These are phyloP conservation scores for Colletotrichum zoysiae DNA, from an alignment of 2,329 filamentous ascomycete species.

Conservation along the genomic window DNA sequence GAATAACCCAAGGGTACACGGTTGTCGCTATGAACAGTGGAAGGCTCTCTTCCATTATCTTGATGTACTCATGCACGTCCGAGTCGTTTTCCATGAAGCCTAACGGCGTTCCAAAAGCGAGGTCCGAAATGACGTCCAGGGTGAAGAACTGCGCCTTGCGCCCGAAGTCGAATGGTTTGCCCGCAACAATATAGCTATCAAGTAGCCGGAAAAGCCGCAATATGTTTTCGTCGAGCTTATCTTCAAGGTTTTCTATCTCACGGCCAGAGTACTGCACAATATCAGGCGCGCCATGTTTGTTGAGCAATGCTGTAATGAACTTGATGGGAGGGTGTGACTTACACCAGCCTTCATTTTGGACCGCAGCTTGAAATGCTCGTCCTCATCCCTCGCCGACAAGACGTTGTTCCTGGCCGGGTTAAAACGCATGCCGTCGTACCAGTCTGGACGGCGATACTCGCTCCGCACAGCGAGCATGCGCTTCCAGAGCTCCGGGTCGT, in stretches of 20 bases:
- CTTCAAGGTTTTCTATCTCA: constrained; percentile 63
- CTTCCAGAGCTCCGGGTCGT: constrained; percentile 47
- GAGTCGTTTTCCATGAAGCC: constrained; percentile 60
- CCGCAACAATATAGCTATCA: constrained; percentile 50
- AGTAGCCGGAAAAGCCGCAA: constrained; percentile 59
- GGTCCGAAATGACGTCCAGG: constrained; percentile 64
- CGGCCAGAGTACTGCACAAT: constrained; percentile 59
- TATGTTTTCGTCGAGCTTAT: constrained; percentile 61
- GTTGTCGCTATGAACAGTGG: constrained; percentile 58
- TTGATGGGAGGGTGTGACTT: constrained; percentile 42
- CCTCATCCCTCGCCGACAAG: constrained; percentile 62
- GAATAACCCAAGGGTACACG: constrained; percentile 56
- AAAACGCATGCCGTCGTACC: constrained; percentile 63
- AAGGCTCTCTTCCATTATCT: constrained; percentile 56
- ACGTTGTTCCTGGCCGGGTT: constrained; percentile 66
- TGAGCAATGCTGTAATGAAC: neutral
- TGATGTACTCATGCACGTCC: constrained; percentile 62
- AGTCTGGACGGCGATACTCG: constrained; percentile 53
- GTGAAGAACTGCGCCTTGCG: constrained; percentile 64
- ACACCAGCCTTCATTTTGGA: constrained; percentile 65
- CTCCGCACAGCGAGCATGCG: constrained; percentile 53
- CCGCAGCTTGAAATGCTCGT: constrained; percentile 55
- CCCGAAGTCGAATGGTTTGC: constrained; percentile 61
- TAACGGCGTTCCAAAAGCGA: constrained; percentile 63
- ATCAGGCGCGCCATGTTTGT: neutral